Evolutionary conservation across 805 yeast species (phyloP).

Genomic region (Scheffersomyces spartinae): DNA sequence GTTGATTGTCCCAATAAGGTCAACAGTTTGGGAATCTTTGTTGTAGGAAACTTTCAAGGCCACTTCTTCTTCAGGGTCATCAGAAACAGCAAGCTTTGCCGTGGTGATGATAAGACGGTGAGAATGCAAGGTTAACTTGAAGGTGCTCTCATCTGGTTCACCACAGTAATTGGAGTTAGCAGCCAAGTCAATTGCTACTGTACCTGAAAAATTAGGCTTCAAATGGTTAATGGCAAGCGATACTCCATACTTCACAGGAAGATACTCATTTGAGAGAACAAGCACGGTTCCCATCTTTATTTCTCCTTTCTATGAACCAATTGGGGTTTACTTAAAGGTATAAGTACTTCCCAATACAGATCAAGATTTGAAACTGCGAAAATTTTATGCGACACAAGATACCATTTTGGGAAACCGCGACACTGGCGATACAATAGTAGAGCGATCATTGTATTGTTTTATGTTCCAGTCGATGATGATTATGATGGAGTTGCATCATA

Average conservation of each 20-base stretch:
- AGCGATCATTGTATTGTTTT: too few relatives aligned
- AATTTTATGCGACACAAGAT: too few relatives aligned
- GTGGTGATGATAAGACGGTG: conserved; percentile 27
- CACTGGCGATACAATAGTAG: too few relatives aligned
- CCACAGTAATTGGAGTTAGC: conserved; percentile 11
- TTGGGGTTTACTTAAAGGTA: too few relatives aligned
- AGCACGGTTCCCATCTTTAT: too few relatives aligned
- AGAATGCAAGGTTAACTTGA: conserved; percentile 26
- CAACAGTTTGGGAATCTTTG: conserved; percentile 4
- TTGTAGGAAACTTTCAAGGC: conserved; percentile 18
- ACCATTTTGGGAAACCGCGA: too few relatives aligned
- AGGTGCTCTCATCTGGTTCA: conserved; percentile 2
- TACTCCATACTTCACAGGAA: conserved; percentile 29
- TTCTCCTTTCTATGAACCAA: too few relatives aligned
- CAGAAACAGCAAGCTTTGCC: conserved; percentile 17
- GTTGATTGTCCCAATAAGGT: conserved; percentile 9
- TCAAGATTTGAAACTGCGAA: too few relatives aligned
- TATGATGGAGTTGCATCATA: too few relatives aligned
- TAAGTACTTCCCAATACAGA: too few relatives aligned
- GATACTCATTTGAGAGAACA: conserved; percentile 18
- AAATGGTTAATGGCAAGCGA: conserved; percentile 20
- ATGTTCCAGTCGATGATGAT: too few relatives aligned
- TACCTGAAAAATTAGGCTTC: conserved; percentile 37
- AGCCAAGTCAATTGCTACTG: conserved; percentile 17
- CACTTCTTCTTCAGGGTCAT: conserved; percentile 15